Conservation (phyloP, 2,329 filamentous ascomycete genomes). For the Dryadomyces sulphureus region DNA sequence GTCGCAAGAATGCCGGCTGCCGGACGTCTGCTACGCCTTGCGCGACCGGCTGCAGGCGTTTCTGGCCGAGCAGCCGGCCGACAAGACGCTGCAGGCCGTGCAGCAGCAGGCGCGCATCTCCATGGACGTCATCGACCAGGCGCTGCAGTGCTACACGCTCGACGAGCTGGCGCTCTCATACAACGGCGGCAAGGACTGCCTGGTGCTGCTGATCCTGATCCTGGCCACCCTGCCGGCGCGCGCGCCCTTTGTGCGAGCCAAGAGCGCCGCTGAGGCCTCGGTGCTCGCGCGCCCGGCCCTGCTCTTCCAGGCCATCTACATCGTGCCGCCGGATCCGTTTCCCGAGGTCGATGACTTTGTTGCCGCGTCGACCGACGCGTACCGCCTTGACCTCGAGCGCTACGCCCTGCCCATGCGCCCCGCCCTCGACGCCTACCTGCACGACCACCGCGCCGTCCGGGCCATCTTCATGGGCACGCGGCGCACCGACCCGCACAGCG, state of each 20-base stretch:
- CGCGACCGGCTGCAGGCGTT: slow-evolving; percentile 50
- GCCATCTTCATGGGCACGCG: slow-evolving; percentile 82
- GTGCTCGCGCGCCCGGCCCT: slow-evolving; percentile 6
- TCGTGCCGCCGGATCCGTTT: slow-evolving; percentile 74
- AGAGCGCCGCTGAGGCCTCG: neutral
- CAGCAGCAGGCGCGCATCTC: slow-evolving; percentile 63
- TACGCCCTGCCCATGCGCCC: slow-evolving; percentile 69
- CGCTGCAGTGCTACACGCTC: slow-evolving; percentile 61
- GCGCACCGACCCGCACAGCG: slow-evolving; percentile 83
- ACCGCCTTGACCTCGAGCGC: slow-evolving; percentile 61
- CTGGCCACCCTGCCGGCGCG: slow-evolving; percentile 43
- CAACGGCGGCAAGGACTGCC: slow-evolving; percentile 95
- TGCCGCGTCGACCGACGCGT: slow-evolving; percentile 43
- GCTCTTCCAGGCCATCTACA: slow-evolving; percentile 68
- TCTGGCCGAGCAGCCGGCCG: slow-evolving; percentile 41
- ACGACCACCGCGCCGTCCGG: slow-evolving; percentile 46
- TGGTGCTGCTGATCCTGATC: slow-evolving; percentile 79
- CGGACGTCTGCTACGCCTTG: slow-evolving; percentile 34
- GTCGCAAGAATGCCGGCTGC: neutral
- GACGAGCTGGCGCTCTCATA: slow-evolving; percentile 79
- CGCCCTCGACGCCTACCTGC: slow-evolving; percentile 65
- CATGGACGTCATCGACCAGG: slow-evolving; percentile 58
- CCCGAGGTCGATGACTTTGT: slow-evolving; percentile 79
- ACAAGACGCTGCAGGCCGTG: slow-evolving; percentile 43
- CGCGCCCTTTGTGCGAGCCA: neutral